Percentiles rank a stretch among this genome's conserved stretches.
Evolutionary conservation across 73 alveolate genomes (phyloP).

Genomic region (Paramecium tetraurelia): DNA sequence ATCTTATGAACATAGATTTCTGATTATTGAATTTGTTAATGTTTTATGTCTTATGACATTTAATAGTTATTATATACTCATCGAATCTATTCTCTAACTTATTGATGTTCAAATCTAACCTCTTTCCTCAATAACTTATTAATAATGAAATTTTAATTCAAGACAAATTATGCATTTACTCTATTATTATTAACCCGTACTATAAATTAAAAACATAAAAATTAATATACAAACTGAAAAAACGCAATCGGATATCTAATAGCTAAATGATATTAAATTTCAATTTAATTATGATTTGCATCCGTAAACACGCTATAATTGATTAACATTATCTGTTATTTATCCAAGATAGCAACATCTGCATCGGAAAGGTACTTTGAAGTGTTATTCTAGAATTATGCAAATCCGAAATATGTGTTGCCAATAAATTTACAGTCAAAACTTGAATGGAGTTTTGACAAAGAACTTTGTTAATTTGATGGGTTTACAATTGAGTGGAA

Average conservation of each 20-base stretch:
- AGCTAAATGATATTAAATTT: neutral
- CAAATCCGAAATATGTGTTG: neutral
- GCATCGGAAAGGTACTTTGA: conserved; percentile 23
- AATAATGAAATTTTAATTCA: too few relatives aligned
- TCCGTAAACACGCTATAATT: neutral
- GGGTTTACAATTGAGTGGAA: neutral
- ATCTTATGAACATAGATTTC: neutral
- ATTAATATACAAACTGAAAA: neutral
- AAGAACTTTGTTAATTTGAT: neutral
- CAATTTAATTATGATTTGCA: conserved; percentile 34
- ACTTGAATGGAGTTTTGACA: neutral
- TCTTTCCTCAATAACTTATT: too few relatives aligned
- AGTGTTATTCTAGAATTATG: neutral
- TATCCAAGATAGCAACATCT: neutral
- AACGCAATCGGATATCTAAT: neutral
- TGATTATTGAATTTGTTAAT: neutral
- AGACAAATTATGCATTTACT: neutral
- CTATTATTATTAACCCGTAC: neutral
- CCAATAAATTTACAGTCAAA: neutral
- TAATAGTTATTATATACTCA: neutral
- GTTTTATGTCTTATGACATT: neutral
- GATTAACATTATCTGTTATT: neutral
- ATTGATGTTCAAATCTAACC: too few relatives aligned
- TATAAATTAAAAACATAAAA: neutral
- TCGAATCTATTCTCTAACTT: too few relatives aligned